Evolutionary conservation across 345 rosid genomes (phyloP), one percentile per base, ranked within the genome.

Genomic region (Punica granatum): DNA sequence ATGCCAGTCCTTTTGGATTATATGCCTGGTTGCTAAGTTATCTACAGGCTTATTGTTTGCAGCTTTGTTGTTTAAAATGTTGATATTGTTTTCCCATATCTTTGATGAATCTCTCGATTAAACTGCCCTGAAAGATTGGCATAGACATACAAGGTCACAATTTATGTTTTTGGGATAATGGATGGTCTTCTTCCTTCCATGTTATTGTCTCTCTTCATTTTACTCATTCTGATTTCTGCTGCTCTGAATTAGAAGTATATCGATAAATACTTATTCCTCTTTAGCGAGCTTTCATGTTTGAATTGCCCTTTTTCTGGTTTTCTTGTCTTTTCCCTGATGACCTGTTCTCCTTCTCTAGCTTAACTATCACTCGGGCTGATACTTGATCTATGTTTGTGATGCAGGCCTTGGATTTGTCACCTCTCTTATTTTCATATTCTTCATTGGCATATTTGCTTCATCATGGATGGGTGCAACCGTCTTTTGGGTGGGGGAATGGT

Each of bases 391-490:
- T 63, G 36, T 71, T 35, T 79, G 35, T 74, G 65, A 36, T 68
- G 67, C 88, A 90, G 95, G 95, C 62, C 92, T 90, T 66, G 97
- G 95, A 46, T 90, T 90, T 70, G 67, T 90, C 63, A 90, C 95
- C 43, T 90, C 92, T 48, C 73, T 90, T 65, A 78, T 84, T 43
- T 90, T 88, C 63, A 81, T 90, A 76, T 78, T 85, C 73, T 86
- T 86, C 76, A 74, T 90, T 35, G 97, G 97, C 51, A 76, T 86
- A 74, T 90, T 88, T 80, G 92, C 89, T 69, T 90, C 95, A 0
- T 90, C 97, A 9, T 90, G 97, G 97, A 63, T 88, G 72, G 92
- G 95, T 72, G 72, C 91, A 76, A 80, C 90, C 21, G 84, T 90
- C 69, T 88, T 90, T 79, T 84, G 78, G 85, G 71, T 90, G 36